A percentile compares a stretch with the other conserved stretches of the same genome.
These are phyloP conservation scores for Teunomyces funiuensis DNA, from an alignment of 805 yeast species.

Conservation along the genomic window DNA sequence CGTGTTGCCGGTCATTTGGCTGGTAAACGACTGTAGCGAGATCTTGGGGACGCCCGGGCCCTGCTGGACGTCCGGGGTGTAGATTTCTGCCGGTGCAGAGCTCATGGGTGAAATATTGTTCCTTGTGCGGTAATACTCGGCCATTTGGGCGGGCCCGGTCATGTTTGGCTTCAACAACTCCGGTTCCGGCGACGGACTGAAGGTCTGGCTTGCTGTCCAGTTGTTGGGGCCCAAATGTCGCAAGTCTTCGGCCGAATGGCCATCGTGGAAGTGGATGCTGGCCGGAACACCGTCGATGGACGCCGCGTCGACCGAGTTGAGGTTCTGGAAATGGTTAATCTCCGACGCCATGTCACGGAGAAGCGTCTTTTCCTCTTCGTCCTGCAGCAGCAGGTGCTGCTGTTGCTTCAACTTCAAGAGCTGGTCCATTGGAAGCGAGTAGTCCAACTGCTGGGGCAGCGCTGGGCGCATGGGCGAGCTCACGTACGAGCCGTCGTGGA, in stretches of 20 bases:
- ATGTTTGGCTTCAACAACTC: constrained; percentile 39
- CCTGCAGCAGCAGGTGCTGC: constrained; percentile 15
- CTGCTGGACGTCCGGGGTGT: constrained; percentile 19
- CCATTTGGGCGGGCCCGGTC: constrained; percentile 49
- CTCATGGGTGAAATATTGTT: constrained; percentile 17
- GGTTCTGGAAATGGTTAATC: constrained; percentile 65
- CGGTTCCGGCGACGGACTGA: constrained; percentile 23
- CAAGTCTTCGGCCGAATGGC: neutral
- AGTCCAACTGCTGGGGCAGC: constrained; percentile 45
- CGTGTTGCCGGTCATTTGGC: constrained; percentile 42
- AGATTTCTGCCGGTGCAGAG: constrained; percentile 34
- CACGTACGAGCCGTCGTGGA: constrained; percentile 26
- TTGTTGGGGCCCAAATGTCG: constrained; percentile 12
- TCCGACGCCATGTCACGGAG: constrained; percentile 74
- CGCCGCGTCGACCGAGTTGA: constrained; percentile 72
- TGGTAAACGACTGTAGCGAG: constrained; percentile 39
- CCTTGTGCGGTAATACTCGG: constrained; percentile 15
- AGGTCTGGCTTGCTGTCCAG: constrained; percentile 9
- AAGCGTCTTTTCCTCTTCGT: constrained; percentile 68
- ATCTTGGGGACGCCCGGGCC: constrained; percentile 24
- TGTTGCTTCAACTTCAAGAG: constrained; percentile 43
- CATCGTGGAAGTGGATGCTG: constrained; percentile 41
- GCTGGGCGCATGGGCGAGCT: constrained; percentile 23
- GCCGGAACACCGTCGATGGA: constrained; percentile 70
- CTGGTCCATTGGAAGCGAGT: constrained; percentile 77